These are phyloP conservation scores for Magnaporthiopsis incrustans DNA, from an alignment of 2,329 filamentous ascomycete genomes.

Conservation along the genomic window DNA sequence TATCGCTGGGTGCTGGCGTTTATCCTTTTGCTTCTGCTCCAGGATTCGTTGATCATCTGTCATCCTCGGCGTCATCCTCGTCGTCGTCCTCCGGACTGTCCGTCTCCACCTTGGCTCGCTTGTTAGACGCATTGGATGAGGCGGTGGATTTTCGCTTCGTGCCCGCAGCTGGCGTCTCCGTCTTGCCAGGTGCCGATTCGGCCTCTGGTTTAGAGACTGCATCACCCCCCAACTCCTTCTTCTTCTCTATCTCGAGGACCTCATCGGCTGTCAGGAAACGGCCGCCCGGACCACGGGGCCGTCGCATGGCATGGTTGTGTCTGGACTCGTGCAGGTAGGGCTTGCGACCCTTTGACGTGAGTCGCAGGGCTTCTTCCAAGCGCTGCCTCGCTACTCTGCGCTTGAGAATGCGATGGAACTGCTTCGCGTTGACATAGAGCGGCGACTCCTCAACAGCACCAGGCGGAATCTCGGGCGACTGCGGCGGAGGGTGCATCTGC, in stretches of 20 bases:
- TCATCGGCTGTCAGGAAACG: conserved; percentile 96
- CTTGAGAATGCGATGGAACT: conserved; percentile 96
- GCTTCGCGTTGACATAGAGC: conserved; percentile 96
- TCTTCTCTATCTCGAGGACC: conserved; percentile 78
- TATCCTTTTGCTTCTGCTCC: neutral
- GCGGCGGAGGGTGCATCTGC: conserved; percentile 54
- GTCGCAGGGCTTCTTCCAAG: conserved; percentile 81
- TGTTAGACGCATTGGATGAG: conserved; percentile 38
- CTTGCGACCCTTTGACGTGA: conserved; percentile 93
- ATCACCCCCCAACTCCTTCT: conserved; percentile 35
- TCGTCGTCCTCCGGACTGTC: conserved; percentile 33
- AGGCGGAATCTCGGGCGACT: conserved; percentile 73
- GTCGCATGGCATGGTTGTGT: conserved; percentile 96
- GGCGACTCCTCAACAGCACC: conserved; percentile 79
- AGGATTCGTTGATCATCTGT: conserved; percentile 11
- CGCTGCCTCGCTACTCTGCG: conserved; percentile 86
- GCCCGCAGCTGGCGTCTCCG: conserved; percentile 26
- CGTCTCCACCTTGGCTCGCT: conserved; percentile 39
- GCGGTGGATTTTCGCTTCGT: conserved; percentile 55
- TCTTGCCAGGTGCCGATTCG: conserved; percentile 20
- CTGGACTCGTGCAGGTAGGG: conserved; percentile 95
- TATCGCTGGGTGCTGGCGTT: neutral
- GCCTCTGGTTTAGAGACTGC: conserved; percentile 26
- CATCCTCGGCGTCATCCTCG: conserved; percentile 19
- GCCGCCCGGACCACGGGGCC: conserved; percentile 86